Base-by-base conservation (phyloP, 495 filamentous ascomycete genomes). In the Penicillium robsamsonii region DNA sequence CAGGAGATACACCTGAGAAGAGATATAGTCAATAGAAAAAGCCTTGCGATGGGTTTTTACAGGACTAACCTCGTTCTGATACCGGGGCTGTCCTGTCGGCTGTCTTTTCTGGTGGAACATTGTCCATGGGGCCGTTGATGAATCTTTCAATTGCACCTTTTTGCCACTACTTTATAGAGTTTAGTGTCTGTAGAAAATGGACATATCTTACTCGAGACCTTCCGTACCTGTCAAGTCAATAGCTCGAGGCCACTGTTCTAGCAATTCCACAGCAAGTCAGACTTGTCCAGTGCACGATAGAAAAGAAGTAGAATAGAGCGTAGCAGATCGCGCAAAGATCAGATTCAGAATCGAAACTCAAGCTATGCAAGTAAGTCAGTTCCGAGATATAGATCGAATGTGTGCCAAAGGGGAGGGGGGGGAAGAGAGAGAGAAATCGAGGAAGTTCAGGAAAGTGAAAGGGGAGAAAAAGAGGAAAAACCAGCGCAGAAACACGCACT, bases 81-180 rank as follows among this genome's bases (percentile, higher is more conserved):
- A 43, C 30, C 42, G 62, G 52, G 41, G 40, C 42, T 38, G 47
- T 66, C 46, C 50, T 53, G 25, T 63, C 62, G 15, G 58, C 29
- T 55, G 44, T 48, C 41, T 63, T 64, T 44, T 59, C 60, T 50
- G 66, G 53, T 48, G 70, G 55, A 63, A 59, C 70, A 67, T 75
- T 65, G 47, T 70, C 68, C 71, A 73, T 72, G 60, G 68, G 62
- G 55, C 57, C 56, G 66, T 54, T 64, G 37, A 40, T 24, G 35
- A 17, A 46, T 41, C 24, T 27, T 24, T 8, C 31, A 29, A 49
- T 38, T 22, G 24, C 50, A 18, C 50, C 40, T 25, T 12, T 30
- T 17, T 38, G 15, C 1, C n/a, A 38, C 35, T 17, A 38, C 35
- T 4, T 41, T 30, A 30, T 31, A 24, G 22, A 15, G 1, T 27